Conservation (phyloP, 495 filamentous ascomycete genomes). For the Xylaria sp. region DNA sequence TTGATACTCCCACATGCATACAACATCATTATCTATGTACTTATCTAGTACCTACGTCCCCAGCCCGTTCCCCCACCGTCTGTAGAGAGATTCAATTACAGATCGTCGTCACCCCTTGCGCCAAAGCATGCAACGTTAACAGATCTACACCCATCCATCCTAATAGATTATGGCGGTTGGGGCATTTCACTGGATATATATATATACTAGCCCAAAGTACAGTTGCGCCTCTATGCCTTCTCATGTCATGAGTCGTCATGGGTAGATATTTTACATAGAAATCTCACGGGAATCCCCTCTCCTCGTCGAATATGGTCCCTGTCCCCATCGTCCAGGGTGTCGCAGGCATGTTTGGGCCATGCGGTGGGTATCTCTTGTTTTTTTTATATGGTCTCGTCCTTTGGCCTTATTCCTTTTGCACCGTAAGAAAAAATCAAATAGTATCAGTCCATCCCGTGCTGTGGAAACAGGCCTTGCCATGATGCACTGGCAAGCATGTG, state of each 20-base stretch:
- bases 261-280: slow-evolving; percentile 13
- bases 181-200: neutral
- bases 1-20: neutral
- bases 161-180: neutral
- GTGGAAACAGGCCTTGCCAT: slow-evolving; percentile 43
- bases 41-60: neutral
- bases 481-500: slow-evolving; percentile 48
- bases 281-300: neutral
- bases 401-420: neutral
- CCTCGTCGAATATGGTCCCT: slow-evolving; percentile 4
- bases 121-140: slow-evolving; percentile 1
- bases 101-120: neutral
- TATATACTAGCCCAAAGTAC: slow-evolving; percentile 7
- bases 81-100: neutral
- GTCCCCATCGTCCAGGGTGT: neutral
- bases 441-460: slow-evolving; percentile 40
- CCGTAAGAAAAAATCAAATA: slow-evolving; percentile 30
- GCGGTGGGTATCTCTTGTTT: slow-evolving; percentile 42
- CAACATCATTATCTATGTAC: neutral
- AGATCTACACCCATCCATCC: slow-evolving; percentile 6
- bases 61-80: neutral
- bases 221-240: slow-evolving; percentile 19
- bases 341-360: slow-evolving; percentile 28
- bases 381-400: slow-evolving; percentile 11
- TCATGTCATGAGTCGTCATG: slow-evolving; percentile 21